These are phyloP conservation scores for Podaxis pistillaris DNA, from an alignment of 768 basidiomycete species.

Conservation along the genomic window DNA sequence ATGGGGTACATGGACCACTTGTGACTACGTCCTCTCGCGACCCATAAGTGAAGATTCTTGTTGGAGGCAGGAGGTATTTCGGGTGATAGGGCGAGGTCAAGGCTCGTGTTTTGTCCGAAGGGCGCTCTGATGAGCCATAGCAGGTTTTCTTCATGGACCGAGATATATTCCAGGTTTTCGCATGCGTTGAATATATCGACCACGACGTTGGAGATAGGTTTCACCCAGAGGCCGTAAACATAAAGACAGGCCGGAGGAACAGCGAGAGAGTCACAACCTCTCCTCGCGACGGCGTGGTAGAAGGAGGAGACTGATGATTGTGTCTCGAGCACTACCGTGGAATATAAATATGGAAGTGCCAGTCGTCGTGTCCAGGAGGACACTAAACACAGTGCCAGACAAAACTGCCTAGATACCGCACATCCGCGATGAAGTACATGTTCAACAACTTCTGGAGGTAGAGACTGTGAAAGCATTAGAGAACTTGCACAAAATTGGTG, in stretches of 20 bases:
- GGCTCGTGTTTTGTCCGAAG: background rate
- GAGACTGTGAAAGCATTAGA: background rate
- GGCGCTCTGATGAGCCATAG: slow-evolving; percentile 20
- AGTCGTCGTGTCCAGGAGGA: slow-evolving; percentile 23
- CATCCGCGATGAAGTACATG: slow-evolving; percentile 21
- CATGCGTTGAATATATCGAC: slow-evolving; percentile 21
- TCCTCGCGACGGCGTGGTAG: background rate
- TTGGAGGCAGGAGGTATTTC: slow-evolving; percentile 7
- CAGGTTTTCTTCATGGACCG: slow-evolving; percentile 21
- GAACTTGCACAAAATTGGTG: background rate
- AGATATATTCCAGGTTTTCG: slow-evolving; percentile 17
- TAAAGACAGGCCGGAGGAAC: background rate
- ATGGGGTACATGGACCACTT: slow-evolving; percentile 2
- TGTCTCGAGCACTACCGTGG: slow-evolving; percentile 19
- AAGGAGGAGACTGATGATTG: background rate
- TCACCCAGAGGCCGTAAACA: slow-evolving; percentile 22
- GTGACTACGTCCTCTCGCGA: slow-evolving; percentile 17
- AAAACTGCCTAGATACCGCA: slow-evolving; percentile 18
- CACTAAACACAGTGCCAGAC: slow-evolving; percentile 18
- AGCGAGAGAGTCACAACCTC: background rate
- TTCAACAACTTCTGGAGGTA: slow-evolving; percentile 24
- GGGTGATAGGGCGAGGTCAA: slow-evolving; percentile 1
- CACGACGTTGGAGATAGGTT: slow-evolving; percentile 18
- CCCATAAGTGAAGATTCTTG: slow-evolving; percentile 16
- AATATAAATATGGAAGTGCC: slow-evolving; percentile 25